phyloP scores from a whole-genome alignment of 805 yeast species.

The Maudiozyma turicensis region DNA sequence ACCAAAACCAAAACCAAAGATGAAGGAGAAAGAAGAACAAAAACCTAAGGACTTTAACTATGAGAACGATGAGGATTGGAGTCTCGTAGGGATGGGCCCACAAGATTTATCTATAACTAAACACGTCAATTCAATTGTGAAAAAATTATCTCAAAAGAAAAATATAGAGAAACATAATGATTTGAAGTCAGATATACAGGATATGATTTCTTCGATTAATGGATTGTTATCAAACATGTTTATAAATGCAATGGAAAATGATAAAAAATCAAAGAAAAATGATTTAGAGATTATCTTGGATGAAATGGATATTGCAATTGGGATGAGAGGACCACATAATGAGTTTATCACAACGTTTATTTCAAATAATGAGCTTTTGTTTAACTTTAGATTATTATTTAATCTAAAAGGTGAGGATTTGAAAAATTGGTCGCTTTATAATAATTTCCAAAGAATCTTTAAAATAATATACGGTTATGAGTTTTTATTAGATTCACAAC shows the following conservation, averaged over 20 bases:
- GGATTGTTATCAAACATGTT: conserved; percentile 13
- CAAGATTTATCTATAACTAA: conserved; percentile 19
- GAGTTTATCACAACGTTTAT: conserved; percentile 23
- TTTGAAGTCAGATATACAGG: conserved; percentile 18
- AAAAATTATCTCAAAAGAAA: conserved; percentile 22
- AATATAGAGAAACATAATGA: conserved; percentile 25
- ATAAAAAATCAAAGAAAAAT: conserved; percentile 7
- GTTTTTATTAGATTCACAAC: conserved; percentile 12
- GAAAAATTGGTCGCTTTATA: conserved; percentile 15
- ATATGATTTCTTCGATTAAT: conserved; percentile 19
- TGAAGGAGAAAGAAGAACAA: conserved; percentile 2
- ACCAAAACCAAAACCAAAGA: neutral
- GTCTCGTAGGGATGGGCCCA: conserved; percentile 26
- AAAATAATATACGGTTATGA: conserved; percentile 13
- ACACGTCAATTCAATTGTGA: conserved; percentile 15
- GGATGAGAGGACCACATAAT: conserved; percentile 17
- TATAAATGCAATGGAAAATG: neutral
- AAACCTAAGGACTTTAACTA: conserved; percentile 14
- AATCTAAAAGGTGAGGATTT: conserved; percentile 17
- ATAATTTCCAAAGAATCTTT: conserved; percentile 17
- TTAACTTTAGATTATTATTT: conserved; percentile 20
- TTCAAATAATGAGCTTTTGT: conserved; percentile 19
- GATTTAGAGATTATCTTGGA: conserved; percentile 20
- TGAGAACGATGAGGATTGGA: conserved; percentile 29
- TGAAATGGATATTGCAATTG: conserved; percentile 20